Percentiles rank a stretch among this genome's conserved stretches.
phyloP scores from a whole-genome alignment of 73 alveolate species.

The Paramecium pentaurelia region DNA sequence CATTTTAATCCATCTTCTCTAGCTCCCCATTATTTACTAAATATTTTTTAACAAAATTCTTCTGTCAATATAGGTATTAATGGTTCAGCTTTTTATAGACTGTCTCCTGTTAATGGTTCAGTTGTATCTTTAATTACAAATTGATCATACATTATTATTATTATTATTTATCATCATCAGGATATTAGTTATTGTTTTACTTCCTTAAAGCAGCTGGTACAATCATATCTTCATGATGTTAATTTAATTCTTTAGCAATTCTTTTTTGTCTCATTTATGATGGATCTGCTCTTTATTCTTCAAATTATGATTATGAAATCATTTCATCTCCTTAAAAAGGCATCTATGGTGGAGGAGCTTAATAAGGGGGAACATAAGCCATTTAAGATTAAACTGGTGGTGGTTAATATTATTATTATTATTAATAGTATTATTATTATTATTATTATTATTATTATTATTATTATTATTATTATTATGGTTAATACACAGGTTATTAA shows the following conservation, averaged over 20 bases:
- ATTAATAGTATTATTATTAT: neutral
- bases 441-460: constrained; percentile 37
- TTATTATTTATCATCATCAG: constrained; percentile 68
- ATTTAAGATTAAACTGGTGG: neutral
- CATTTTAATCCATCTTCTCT: constrained; percentile 83
- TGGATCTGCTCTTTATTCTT: constrained; percentile 32
- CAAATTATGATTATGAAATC: constrained; percentile 53
- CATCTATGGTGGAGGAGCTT: constrained; percentile 23
- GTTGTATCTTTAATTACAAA: constrained; percentile 45
- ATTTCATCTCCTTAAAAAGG: constrained; percentile 28
- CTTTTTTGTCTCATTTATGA: neutral
- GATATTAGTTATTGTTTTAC: constrained; percentile 60
- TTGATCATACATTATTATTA: constrained; percentile 63
- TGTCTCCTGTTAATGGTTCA: constrained; percentile 79
- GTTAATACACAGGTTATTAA: neutral
- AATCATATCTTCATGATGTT: constrained; percentile 83
- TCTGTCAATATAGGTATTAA: constrained; percentile 89
- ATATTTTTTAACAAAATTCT: constrained; percentile 78
- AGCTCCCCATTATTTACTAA: constrained; percentile 85
- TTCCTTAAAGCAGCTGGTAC: constrained; percentile 76
- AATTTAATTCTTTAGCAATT: constrained; percentile 37
- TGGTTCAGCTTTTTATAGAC: constrained; percentile 88
- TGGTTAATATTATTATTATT: neutral
- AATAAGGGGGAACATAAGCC: neutral
- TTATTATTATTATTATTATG: constrained; percentile 12